These are phyloP conservation scores for Ilex paraguariensis DNA, from an alignment of 305 asterid species.

Conservation along the genomic window DNA sequence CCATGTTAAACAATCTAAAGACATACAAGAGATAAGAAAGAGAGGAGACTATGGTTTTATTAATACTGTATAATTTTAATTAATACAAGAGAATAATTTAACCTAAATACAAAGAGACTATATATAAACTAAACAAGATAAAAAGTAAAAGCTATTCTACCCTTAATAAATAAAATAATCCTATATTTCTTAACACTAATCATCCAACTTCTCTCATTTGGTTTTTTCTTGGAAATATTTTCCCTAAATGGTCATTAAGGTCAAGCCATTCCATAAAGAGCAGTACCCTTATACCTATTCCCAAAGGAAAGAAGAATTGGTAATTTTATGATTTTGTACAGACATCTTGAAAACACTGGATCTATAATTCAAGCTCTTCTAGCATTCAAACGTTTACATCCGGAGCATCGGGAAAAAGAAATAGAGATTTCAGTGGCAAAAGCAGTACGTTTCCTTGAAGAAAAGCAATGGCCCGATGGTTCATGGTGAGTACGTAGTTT, in stretches of 20 bases:
- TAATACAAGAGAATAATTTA: no score
- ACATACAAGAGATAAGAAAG: no score
- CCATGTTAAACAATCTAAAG: no score
- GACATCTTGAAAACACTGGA: constrained; percentile 71
- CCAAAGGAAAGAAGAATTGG: neutral
- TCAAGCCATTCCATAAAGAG: no score
- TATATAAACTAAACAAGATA: no score
- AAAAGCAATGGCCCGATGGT: constrained; percentile 63
- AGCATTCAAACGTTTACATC: constrained; percentile 57
- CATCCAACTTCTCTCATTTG: neutral
- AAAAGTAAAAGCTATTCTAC: no score
- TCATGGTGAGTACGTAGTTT: constrained; percentile 48
- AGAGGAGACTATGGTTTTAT: no score
- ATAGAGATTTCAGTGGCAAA: constrained; percentile 47
- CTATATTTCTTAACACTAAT: no score
- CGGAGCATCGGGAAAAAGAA: constrained; percentile 60
- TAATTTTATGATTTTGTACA: constrained; percentile 6
- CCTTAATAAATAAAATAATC: no score
- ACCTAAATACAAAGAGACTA: no score
- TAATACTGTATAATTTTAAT: no score
- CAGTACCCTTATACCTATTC: no score
- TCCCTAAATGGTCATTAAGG: neutral
- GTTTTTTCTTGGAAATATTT: neutral
- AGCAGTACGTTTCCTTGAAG: constrained; percentile 49
- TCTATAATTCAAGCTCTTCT: constrained; percentile 51